phyloP scores from a whole-genome alignment of 2,329 filamentous ascomycete genomes.

The Onygenales sp. region DNA sequence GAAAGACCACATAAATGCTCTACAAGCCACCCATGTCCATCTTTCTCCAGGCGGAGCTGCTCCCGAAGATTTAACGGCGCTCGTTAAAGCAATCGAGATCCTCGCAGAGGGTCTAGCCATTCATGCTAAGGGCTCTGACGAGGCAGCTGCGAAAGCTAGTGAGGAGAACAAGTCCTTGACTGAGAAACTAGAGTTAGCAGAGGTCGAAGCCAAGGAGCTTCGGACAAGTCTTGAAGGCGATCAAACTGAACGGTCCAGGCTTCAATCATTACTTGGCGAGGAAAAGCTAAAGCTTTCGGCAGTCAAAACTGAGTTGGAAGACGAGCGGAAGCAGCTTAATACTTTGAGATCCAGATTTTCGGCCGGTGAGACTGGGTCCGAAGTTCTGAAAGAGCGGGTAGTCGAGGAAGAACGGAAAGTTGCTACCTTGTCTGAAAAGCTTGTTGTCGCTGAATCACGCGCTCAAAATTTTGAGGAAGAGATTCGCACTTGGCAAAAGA shows the following conservation, averaged over 20 bases:
- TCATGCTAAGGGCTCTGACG: conserved; percentile 52
- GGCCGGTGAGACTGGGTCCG: conserved; percentile 75
- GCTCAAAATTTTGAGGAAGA: conserved; percentile 69
- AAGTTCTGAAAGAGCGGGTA: conserved; percentile 63
- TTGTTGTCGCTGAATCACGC: conserved; percentile 67
- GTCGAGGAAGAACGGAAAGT: conserved; percentile 67
- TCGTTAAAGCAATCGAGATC: conserved; percentile 52
- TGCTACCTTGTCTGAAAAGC: conserved; percentile 55
- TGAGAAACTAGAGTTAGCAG: conserved; percentile 45
- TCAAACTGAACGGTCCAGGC: conserved; percentile 42
- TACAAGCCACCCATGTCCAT: conserved; percentile 52
- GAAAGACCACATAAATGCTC: conserved; percentile 43
- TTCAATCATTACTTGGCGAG: conserved; percentile 45
- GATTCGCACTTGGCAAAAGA: conserved; percentile 58
- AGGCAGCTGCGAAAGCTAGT: conserved; percentile 50
- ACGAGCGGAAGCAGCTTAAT: conserved; percentile 60
- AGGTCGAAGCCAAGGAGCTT: conserved; percentile 46
- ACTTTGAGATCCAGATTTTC: conserved; percentile 62
- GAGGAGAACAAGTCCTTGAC: conserved; percentile 55
- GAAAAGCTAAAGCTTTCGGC: conserved; percentile 39
- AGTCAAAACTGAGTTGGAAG: conserved; percentile 46
- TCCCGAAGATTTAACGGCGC: conserved; percentile 47
- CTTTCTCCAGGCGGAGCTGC: conserved; percentile 45
- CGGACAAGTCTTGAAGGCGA: conserved; percentile 45
- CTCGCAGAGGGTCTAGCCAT: conserved; percentile 50